A percentile compares a stretch with the other conserved stretches of the same genome.
These are phyloP conservation scores for Heimioporus sp. DNA, from an alignment of 768 basidiomycete genomes.

Conservation along the genomic window DNA sequence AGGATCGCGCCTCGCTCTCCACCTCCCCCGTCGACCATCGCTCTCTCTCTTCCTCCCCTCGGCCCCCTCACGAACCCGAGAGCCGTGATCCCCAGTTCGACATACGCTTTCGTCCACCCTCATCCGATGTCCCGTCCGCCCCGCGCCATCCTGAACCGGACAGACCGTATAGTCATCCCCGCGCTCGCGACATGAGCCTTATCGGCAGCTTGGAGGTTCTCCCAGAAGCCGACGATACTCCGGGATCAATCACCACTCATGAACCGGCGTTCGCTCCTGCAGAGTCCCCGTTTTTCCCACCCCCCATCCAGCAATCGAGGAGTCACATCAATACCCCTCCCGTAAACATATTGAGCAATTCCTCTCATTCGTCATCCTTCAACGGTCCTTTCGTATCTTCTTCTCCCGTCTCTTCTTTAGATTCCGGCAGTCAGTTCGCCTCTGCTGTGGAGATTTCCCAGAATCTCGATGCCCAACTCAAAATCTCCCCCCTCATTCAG, in stretches of 20 bases:
- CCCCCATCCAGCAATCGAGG: constrained; percentile 37
- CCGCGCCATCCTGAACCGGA: constrained; percentile 45
- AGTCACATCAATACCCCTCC: constrained; percentile 48
- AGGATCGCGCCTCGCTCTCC: constrained; percentile 49
- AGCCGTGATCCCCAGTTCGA: constrained; percentile 10
- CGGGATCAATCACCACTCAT: constrained; percentile 30
- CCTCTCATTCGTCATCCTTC: constrained; percentile 41
- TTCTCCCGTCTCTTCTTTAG: constrained; percentile 77
- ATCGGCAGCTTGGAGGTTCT: constrained; percentile 51
- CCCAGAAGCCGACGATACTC: constrained; percentile 55
- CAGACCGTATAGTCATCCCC: constrained; percentile 41
- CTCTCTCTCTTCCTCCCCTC: constrained; percentile 67
- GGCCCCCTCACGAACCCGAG: constrained; percentile 32
- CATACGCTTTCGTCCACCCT: constrained; percentile 37
- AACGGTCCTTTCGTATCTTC: constrained; percentile 53
- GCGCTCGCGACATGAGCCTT: constrained; percentile 48
- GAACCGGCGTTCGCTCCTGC: constrained; percentile 26
- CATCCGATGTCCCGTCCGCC: constrained; percentile 46
- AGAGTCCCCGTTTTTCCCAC: constrained; percentile 39
- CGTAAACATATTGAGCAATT: constrained; percentile 32
- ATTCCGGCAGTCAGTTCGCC: constrained; percentile 66
- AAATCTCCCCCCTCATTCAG: constrained; percentile 69
- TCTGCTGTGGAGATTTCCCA: constrained; percentile 44
- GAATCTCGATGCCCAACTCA: constrained; percentile 72
- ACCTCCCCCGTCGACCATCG: constrained; percentile 64